These are phyloP conservation scores for Malassezia japonica DNA, from an alignment of 1,284 basidiomycete genomes.

Conservation along the genomic window DNA sequence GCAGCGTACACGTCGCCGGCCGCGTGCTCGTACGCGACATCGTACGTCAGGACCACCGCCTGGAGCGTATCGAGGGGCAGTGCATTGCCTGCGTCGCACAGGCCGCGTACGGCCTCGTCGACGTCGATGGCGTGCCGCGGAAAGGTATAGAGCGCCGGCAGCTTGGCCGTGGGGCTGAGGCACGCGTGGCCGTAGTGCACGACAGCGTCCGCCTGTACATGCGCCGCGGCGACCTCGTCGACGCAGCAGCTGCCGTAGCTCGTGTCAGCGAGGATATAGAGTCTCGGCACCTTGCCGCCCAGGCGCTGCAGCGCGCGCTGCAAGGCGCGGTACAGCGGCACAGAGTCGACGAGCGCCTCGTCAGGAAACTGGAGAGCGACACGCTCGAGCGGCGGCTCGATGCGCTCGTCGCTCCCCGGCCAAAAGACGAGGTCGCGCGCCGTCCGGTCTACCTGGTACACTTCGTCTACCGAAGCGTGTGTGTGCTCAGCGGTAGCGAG, in stretches of 20 bases:
- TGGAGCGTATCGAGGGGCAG: conserved; percentile 23
- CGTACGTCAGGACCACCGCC: conserved; percentile 59
- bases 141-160: conserved; percentile 77
- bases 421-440: conserved; percentile 14
- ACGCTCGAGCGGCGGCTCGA: conserved; percentile 17
- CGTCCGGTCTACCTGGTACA: conserved; percentile 36
- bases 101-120: conserved; percentile 27
- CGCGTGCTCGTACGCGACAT: conserved; percentile 64
- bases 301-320: conserved; percentile 58
- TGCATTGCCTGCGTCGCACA: conserved; percentile 14
- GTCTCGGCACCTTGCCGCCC: conserved; percentile 47
- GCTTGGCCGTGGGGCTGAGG: conserved; percentile 67
- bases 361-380: conserved; percentile 88
- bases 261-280: conserved; percentile 89
- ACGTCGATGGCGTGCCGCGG: conserved; percentile 58
- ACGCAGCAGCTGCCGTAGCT: conserved; percentile 98
- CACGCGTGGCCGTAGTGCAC: conserved; percentile 97
- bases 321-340: conserved; percentile 59
- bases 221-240: conserved; percentile 88
- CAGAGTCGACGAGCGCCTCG: conserved; percentile 75
- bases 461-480: conserved; percentile 21
- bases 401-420: background rate
- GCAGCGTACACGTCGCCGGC: conserved; percentile 19
- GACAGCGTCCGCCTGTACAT: conserved; percentile 80
- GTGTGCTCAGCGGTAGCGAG: conserved; percentile 30